Conservation (phyloP, 306 rosid species). For the Gynostemma pentaphyllum region DNA sequence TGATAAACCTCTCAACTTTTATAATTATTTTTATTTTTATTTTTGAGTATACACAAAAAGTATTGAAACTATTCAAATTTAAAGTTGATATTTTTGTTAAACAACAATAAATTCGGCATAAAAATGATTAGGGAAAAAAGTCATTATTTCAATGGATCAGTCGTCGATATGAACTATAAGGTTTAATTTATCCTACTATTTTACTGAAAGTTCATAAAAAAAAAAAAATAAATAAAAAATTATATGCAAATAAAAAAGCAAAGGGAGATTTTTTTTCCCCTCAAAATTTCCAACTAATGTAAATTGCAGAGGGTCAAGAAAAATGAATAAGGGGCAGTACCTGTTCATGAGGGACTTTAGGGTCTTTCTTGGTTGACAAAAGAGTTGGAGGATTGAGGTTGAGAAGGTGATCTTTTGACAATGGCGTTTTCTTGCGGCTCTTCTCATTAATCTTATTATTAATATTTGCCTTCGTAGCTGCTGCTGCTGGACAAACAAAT, state of each 20-base stretch:
- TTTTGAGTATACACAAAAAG: too few relatives aligned
- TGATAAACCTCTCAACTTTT: too few relatives aligned
- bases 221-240: too few relatives aligned
- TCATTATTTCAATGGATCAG: too few relatives aligned
- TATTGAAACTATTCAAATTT: too few relatives aligned
- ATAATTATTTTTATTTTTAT: too few relatives aligned
- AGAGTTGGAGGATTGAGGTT: slow-evolving; percentile 7
- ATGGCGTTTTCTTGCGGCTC: slow-evolving; percentile 19
- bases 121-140: too few relatives aligned
- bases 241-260: not conserved
- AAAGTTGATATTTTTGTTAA: too few relatives aligned
- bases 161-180: too few relatives aligned
- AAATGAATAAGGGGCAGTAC: not conserved
- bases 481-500: not conserved
- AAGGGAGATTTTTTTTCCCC: not conserved
- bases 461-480: not conserved
- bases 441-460: not conserved
- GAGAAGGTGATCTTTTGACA: slow-evolving; percentile 23
- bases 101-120: too few relatives aligned
- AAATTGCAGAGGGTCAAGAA: not conserved
- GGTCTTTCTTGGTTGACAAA: slow-evolving; percentile 27
- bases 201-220: too few relatives aligned
- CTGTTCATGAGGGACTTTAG: slow-evolving; percentile 19
- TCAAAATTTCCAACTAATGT: not conserved
- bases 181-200: too few relatives aligned